These are phyloP conservation scores for Trichophyton mentagrophytes DNA, from an alignment of 2,329 filamentous ascomycete genomes.

Conservation along the genomic window DNA sequence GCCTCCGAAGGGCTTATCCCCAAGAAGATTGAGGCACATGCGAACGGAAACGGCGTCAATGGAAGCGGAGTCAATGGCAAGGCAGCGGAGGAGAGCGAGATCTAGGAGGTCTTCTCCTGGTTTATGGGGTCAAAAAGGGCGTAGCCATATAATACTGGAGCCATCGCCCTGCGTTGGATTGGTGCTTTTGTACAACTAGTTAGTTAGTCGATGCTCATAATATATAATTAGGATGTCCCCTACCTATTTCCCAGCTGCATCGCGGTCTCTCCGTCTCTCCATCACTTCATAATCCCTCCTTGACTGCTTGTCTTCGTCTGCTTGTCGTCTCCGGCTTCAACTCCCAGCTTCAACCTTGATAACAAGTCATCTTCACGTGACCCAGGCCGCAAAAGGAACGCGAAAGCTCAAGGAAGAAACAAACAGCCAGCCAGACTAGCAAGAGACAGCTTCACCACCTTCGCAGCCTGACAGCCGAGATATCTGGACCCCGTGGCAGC, in stretches of 20 bases:
- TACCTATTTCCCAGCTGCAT: neutral
- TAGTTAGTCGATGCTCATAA: neutral
- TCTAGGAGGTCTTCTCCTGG: neutral
- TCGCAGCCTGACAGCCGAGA: neutral
- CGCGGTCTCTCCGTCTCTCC: neutral
- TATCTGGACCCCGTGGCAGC: neutral
- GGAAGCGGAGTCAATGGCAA: neutral
- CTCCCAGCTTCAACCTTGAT: neutral
- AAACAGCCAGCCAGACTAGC: neutral
- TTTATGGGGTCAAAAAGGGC: neutral
- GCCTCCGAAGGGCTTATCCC: neutral
- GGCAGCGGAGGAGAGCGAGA: neutral
- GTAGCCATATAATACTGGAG: neutral
- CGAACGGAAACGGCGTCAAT: slow-evolving; percentile 1
- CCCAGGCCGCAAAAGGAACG: neutral
- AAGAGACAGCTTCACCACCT: neutral
- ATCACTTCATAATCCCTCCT: neutral
- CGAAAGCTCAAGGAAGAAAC: neutral
- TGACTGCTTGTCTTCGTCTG: neutral
- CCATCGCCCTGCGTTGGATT: neutral
- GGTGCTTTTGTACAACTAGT: neutral
- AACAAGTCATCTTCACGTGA: neutral
- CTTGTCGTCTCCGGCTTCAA: neutral
- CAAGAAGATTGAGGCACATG: neutral
- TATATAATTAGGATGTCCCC: neutral